Base-by-base conservation (phyloP, 805 yeast species). In the Zygosaccharomyces lentus region DNA sequence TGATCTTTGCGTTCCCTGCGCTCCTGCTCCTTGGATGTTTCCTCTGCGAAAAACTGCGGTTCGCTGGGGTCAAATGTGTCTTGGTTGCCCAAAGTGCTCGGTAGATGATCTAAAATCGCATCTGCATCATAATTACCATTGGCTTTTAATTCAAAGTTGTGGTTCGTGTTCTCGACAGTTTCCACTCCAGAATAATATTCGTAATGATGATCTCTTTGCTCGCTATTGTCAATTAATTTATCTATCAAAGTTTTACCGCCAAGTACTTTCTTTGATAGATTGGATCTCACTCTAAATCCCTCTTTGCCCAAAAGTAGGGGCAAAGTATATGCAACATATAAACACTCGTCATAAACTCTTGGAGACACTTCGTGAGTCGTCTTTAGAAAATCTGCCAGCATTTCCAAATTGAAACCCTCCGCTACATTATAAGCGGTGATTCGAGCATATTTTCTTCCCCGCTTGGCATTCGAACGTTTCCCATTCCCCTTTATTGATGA, bases 381-480 rank as follows among this genome's bases (percentile, higher is more conserved):
- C 32, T 75, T 70, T 24, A 93, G 67, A 55, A 87, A 91, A 37
- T 74, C 72, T 1, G 84, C 74, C 2, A 88, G 78, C 6, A 76
- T 69, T 26, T 73, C 72, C 43, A 93, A 66, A 56, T 86, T 75
- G 58, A 88, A 82, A 26, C 84, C 87, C 47, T 88, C 97, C 13
- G 96, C 82, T 4, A 90, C 83, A 53, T 88, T 78, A 66, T 91
- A 91, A 1, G 98, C 97, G 0, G 98, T 90, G 46, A 90, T 89
- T 51, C 99, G 68, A 34, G 95, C 81, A 53, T 84, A 75, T 50
- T 81, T 84, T 24, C 75, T 78, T 6, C 80, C 68, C 63, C 61
- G 56, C 26, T 35, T 40, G 7, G 24, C 35, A 12, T 39, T 35
- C 3, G 37, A 32, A 16, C 32, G 19, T 9, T 24, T 57, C 78